These are phyloP conservation scores for Endotrypanum monterogeii DNA, from an alignment of 208 protist genomes.

Conservation along the genomic window DNA sequence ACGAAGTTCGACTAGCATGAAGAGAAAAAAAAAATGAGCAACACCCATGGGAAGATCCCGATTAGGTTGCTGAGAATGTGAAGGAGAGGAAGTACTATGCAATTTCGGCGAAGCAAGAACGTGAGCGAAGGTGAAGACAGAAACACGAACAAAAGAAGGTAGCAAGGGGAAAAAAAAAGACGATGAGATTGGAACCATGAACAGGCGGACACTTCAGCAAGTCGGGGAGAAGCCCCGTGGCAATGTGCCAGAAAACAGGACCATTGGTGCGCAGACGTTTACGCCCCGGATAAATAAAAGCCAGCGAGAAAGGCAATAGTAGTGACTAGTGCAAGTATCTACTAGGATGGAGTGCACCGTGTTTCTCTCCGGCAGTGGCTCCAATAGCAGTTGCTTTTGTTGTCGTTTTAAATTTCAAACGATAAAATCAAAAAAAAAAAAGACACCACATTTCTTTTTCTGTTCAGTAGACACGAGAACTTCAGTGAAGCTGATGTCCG, in stretches of 20 bases:
- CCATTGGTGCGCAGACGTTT: not conserved
- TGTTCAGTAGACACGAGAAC: constrained; percentile 19
- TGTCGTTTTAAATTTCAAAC: constrained; percentile 12
- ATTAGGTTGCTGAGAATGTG: not conserved
- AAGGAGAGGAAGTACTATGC: too few species aligned
- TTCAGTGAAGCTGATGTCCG: not conserved
- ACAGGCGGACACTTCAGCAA: too few species aligned
- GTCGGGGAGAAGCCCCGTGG: too few species aligned
- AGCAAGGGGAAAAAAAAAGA: not conserved
- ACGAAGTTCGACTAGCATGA: too few species aligned
- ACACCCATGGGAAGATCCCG: not conserved
- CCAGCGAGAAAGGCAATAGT: not conserved
- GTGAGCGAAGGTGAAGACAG: not conserved
- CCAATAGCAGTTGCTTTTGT: too few species aligned
- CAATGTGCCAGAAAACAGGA: too few species aligned
- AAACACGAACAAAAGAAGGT: too few species aligned
- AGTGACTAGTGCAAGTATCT: too few species aligned
- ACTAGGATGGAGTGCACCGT: too few species aligned
- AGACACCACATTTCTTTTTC: constrained; percentile 2
- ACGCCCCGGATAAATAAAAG: too few species aligned
- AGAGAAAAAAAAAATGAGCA: not conserved
- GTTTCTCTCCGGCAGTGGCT: too few species aligned
- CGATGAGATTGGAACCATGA: not conserved
- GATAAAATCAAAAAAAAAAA: constrained; percentile 13
- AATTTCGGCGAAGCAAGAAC: not conserved